Evolutionary conservation across 2,329 filamentous ascomycete genomes (phyloP).

Genomic region (Fusarium protoensiforme): DNA sequence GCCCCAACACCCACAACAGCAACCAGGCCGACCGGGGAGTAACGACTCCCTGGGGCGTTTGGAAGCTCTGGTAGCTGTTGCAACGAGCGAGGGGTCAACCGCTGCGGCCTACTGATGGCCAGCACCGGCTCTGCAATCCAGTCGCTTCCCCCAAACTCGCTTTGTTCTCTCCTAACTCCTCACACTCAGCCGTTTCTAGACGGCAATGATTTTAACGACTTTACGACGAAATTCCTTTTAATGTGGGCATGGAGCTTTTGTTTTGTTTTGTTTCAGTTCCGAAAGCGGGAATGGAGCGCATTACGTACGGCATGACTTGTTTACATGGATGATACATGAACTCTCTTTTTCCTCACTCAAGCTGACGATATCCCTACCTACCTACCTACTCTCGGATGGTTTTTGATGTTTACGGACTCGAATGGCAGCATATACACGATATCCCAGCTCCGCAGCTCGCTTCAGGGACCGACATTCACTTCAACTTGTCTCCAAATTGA

Average conservation of each 20-base stretch:
- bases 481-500: conserved; percentile 1
- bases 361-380: conserved; percentile 28
- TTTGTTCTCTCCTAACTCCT: neutral
- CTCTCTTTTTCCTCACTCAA: conserved; percentile 11
- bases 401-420: conserved; percentile 3
- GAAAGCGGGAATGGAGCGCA: conserved; percentile 33
- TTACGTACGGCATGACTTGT: conserved; percentile 28
- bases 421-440: conserved; percentile 30
- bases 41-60: conserved; percentile 51
- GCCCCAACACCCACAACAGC: conserved; percentile 43
- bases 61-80: conserved; percentile 57
- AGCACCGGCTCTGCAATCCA: neutral
- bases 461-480: conserved; percentile 8
- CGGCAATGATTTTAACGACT: conserved; percentile 40
- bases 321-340: conserved; percentile 38
- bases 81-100: conserved; percentile 56
- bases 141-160: neutral
- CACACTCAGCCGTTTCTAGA: conserved; percentile 8
- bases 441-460: conserved; percentile 9
- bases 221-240: conserved; percentile 35
- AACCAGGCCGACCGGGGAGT: conserved; percentile 44
- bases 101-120: conserved; percentile 51
- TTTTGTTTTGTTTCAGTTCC: conserved; percentile 23
- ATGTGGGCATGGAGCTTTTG: neutral
- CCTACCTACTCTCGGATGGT: conserved; percentile 16